phyloP scores from a whole-genome alignment of 805 yeast species.

The Nakazawaea siamensis region DNA sequence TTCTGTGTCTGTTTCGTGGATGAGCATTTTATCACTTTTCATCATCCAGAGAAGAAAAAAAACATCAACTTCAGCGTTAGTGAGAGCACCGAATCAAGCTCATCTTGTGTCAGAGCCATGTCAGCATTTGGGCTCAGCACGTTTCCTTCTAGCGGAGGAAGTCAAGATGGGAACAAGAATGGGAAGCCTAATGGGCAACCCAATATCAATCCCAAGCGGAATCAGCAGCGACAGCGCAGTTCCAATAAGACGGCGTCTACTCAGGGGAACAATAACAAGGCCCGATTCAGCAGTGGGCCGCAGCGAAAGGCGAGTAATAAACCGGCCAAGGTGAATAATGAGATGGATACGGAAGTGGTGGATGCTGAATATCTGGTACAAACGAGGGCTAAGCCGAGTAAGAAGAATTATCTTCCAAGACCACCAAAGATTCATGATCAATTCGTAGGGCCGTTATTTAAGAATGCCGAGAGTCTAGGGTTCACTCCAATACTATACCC shows the following conservation, averaged over 20 bases:
- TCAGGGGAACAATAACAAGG: not conserved
- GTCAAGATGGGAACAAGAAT: slow-evolving; percentile 6
- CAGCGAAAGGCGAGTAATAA: not conserved
- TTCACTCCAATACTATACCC: slow-evolving; percentile 15
- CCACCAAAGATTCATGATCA: slow-evolving; percentile 12
- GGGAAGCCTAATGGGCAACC: not conserved
- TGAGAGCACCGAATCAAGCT: too few relatives aligned
- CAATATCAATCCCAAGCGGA: not conserved
- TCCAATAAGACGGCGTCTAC: not conserved
- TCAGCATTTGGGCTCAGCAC: slow-evolving; percentile 11
- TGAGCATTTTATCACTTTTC: too few relatives aligned
- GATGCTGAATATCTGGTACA: slow-evolving; percentile 10
- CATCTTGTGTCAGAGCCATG: too few relatives aligned
- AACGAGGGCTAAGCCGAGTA: slow-evolving; percentile 15
- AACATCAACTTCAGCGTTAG: too few relatives aligned
- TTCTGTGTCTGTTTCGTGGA: too few relatives aligned
- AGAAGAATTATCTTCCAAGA: slow-evolving; percentile 1
- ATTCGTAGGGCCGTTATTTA: slow-evolving; percentile 22
- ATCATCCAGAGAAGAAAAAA: too few relatives aligned
- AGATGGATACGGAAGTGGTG: not conserved
- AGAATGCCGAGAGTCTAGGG: slow-evolving; percentile 20
- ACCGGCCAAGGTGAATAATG: not conserved
- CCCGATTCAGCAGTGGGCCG: not conserved
- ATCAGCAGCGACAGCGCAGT: not conserved
- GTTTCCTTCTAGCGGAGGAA: slow-evolving; percentile 1